These are phyloP conservation scores for Astrothelium macrocarpum DNA, from an alignment of 495 filamentous ascomycete species.

Conservation along the genomic window DNA sequence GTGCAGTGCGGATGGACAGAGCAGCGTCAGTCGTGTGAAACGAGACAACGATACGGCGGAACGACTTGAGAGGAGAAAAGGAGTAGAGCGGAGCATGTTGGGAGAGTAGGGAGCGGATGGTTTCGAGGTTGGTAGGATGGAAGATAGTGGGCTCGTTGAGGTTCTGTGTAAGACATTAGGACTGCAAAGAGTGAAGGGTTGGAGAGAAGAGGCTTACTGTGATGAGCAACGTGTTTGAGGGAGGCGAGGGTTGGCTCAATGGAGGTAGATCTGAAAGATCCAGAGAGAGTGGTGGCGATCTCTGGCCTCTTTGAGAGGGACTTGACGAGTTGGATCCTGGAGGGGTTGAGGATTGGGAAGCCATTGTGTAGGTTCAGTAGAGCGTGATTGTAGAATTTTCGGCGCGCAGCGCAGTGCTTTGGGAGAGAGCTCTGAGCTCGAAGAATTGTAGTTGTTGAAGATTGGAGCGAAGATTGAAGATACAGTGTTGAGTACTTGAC, in stretches of 20 bases:
- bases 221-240: slow-evolving; percentile 90
- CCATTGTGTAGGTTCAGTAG: slow-evolving; percentile 6
- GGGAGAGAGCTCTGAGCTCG: too few species aligned
- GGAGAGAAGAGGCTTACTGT: slow-evolving; percentile 11
- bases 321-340: slow-evolving; percentile 12
- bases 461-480: not conserved
- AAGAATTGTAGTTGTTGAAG: slow-evolving; percentile 2
- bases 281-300: slow-evolving; percentile 56
- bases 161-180: slow-evolving; percentile 39
- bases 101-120: slow-evolving; percentile 63
- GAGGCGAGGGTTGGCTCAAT: slow-evolving; percentile 65
- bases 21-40: slow-evolving; percentile 68
- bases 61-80: slow-evolving; percentile 85
- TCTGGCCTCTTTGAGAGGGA: slow-evolving; percentile 12
- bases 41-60: slow-evolving; percentile 84
- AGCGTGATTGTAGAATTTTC: too few species aligned
- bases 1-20: slow-evolving; percentile 56
- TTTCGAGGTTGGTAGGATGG: slow-evolving; percentile 60
- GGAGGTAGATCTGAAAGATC: slow-evolving; percentile 75
- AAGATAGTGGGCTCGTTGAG: slow-evolving; percentile 72
- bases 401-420: too few species aligned
- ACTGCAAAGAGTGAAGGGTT: not conserved
- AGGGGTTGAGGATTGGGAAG: slow-evolving; percentile 7
- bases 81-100: slow-evolving; percentile 62
- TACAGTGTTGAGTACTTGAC: not conserved